These are phyloP conservation scores for Boletus pseudopeckii DNA, from an alignment of 768 basidiomycete species.

Conservation along the genomic window DNA sequence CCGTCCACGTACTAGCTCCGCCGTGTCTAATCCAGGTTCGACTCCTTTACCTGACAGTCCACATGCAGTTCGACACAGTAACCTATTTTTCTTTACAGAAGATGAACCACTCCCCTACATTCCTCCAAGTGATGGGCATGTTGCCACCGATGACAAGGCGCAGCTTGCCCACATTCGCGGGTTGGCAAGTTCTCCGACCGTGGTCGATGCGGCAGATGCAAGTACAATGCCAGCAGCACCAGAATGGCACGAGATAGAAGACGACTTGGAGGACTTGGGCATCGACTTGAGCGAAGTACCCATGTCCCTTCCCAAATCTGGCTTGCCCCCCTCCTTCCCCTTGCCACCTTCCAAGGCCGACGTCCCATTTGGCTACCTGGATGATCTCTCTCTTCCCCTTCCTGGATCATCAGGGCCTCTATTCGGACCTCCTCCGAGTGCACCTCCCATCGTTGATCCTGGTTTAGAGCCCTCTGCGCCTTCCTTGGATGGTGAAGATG, in stretches of 20 bases:
- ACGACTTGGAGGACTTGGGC: conserved; percentile 30
- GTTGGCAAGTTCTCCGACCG: conserved; percentile 44
- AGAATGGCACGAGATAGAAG: conserved; percentile 50
- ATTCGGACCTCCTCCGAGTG: conserved; percentile 38
- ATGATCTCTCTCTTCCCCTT: conserved; percentile 33
- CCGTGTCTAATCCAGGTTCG: conserved; percentile 2
- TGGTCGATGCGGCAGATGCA: conserved; percentile 13
- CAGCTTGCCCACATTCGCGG: conserved; percentile 51
- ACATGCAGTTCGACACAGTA: conserved; percentile 3
- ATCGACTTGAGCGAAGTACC: conserved; percentile 7
- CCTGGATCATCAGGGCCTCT: conserved; percentile 44
- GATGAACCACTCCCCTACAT: conserved; percentile 29
- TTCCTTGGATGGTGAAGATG: conserved; percentile 23
- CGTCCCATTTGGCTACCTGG: conserved; percentile 36
- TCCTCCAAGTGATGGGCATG: conserved; percentile 45
- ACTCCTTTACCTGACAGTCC: conserved; percentile 12
- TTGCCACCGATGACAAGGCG: conserved; percentile 64
- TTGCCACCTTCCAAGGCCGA: conserved; percentile 40
- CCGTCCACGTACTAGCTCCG: conserved; percentile 1
- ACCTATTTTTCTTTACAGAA: neutral
- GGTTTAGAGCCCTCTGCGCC: conserved; percentile 49
- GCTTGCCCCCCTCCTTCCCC: conserved; percentile 24
- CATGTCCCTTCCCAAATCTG: conserved; percentile 6
- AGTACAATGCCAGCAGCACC: conserved; percentile 34
- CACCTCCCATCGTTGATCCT: conserved; percentile 30